These are phyloP conservation scores for Petunia secreta DNA, from an alignment of 257 asterid species.

Conservation along the genomic window DNA sequence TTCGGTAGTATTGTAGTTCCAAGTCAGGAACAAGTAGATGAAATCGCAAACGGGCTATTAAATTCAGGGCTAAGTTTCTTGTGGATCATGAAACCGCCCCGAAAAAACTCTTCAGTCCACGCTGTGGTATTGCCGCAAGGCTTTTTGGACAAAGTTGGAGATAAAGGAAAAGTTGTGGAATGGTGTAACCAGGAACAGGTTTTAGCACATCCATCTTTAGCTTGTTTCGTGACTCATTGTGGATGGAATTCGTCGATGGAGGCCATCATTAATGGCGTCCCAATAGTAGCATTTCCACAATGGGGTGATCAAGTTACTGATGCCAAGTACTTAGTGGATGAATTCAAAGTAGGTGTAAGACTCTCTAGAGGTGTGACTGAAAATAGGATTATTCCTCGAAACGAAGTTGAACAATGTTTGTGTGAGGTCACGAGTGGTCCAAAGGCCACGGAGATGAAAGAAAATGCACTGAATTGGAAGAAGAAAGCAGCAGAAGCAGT, in stretches of 20 bases:
- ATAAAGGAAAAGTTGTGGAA: no score
- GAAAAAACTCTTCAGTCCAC: no score
- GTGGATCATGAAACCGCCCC: neutral
- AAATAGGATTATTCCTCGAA: neutral
- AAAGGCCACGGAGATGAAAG: neutral
- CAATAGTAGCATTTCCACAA: neutral
- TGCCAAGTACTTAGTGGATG: no score
- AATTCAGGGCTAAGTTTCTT: neutral
- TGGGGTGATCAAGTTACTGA: no score
- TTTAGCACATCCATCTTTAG: no score
- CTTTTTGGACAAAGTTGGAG: no score
- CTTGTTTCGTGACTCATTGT: no score
- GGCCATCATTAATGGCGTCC: neutral
- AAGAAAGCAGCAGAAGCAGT: neutral
- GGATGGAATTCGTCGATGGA: slow-evolving; percentile 7
- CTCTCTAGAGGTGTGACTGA: no score
- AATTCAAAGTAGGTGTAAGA: no score
- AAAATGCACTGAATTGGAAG: neutral
- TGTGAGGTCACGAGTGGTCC: neutral
- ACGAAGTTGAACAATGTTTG: neutral
- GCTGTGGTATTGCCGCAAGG: no score
- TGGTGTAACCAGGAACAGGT: no score
- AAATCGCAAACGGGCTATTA: neutral
- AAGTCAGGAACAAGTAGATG: neutral
- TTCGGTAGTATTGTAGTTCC: neutral